Conservation (phyloP, 2,329 filamentous ascomycete genomes). For the Hymenoscyphus linearis region DNA sequence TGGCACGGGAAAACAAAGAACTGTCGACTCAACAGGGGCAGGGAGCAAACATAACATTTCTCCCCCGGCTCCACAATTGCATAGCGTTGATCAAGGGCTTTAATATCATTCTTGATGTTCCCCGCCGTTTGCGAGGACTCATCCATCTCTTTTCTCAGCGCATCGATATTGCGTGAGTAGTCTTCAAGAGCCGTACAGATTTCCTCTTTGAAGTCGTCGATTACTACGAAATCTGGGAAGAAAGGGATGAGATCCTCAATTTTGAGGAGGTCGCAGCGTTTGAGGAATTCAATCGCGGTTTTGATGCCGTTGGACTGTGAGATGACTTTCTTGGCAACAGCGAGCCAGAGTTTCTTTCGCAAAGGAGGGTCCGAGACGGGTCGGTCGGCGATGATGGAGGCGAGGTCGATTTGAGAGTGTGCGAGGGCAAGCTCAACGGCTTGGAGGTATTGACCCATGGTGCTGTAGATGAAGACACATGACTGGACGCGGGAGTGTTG, state of each 20-base stretch:
- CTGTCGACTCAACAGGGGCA: slow-evolving; percentile 82
- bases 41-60: slow-evolving; percentile 80
- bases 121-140: slow-evolving; percentile 81
- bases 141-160: slow-evolving; percentile 90
- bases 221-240: slow-evolving; percentile 97
- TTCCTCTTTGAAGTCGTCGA: slow-evolving; percentile 98
- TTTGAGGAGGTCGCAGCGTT: slow-evolving; percentile 81
- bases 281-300: slow-evolving; percentile 86
- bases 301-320: slow-evolving; percentile 82
- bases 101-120: slow-evolving; percentile 87
- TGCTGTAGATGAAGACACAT: slow-evolving; percentile 95
- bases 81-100: slow-evolving; percentile 79
- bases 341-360: slow-evolving; percentile 91
- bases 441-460: slow-evolving; percentile 90
- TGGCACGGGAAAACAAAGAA: slow-evolving; percentile 99
- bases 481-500: slow-evolving; percentile 89
- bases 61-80: slow-evolving; percentile 96
- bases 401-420: slow-evolving; percentile 84
- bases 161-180: slow-evolving; percentile 86
- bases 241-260: slow-evolving; percentile 98
- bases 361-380: slow-evolving; percentile 73
- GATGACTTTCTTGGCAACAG: slow-evolving; percentile 92
- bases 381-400: slow-evolving; percentile 81
- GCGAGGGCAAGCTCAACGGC: slow-evolving; percentile 89
- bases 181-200: slow-evolving; percentile 92